These are phyloP conservation scores for Anethum foeniculum DNA, from an alignment of 140 eudicot species.

Conservation along the genomic window DNA sequence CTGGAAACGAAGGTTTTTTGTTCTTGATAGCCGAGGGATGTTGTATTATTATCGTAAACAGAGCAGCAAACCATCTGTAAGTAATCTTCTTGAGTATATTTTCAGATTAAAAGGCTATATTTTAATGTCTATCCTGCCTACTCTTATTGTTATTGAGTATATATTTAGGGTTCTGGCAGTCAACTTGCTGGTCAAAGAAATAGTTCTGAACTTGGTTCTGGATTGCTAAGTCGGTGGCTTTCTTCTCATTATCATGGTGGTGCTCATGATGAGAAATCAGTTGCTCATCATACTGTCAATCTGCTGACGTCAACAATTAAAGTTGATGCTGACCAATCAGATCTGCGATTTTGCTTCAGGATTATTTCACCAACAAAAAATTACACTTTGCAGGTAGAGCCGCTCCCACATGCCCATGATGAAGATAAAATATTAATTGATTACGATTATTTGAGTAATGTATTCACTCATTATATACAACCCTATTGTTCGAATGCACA, in stretches of 20 bases:
- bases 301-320: conserved; percentile 91
- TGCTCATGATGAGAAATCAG: conserved; percentile 94
- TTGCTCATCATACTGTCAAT: conserved; percentile 97
- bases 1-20: conserved; percentile 98
- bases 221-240: conserved; percentile 95
- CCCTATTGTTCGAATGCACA: neutral
- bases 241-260: conserved; percentile 94
- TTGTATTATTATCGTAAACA: conserved; percentile 91
- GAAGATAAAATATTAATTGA: neutral
- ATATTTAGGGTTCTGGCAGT: conserved; percentile 62
- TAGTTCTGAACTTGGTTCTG: conserved; percentile 97
- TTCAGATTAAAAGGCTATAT: neutral
- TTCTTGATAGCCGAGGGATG: conserved; percentile 98
- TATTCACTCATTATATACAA: neutral
- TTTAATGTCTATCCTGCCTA: conserved; percentile 8
- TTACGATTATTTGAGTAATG: neutral
- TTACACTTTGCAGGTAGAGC: conserved; percentile 76
- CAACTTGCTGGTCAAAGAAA: conserved; percentile 87
- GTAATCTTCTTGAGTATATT: conserved; percentile 20
- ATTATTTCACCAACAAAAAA: conserved; percentile 94
- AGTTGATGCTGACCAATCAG: conserved; percentile 97
- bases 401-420: conserved; percentile 10
- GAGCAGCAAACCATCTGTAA: conserved; percentile 89
- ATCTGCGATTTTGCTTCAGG: conserved; percentile 89
- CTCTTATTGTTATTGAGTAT: conserved; percentile 5